Conservation (phyloP, 2,329 filamentous ascomycete species). For the Diplodia mutila region DNA sequence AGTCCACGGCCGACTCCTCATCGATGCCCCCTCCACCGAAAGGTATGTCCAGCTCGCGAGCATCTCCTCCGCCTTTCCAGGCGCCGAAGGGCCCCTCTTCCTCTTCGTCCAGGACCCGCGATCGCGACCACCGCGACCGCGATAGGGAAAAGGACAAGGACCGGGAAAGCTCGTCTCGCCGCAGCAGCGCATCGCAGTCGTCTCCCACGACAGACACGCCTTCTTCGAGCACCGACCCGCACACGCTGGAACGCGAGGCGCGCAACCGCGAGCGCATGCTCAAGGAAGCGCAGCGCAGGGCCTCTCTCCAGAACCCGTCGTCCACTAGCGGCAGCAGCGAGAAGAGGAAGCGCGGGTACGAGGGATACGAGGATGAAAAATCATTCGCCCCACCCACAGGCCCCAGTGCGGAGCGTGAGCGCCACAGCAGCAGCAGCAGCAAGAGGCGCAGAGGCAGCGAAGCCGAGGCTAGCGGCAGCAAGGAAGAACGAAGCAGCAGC, state of each 20-base stretch:
- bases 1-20: conserved; percentile 16
- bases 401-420: conserved; percentile 50
- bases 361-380: conserved; percentile 40
- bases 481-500: conserved; percentile 55
- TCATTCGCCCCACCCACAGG: conserved; percentile 48
- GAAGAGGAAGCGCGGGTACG: conserved; percentile 50
- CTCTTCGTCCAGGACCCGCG: conserved; percentile 8
- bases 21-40: conserved; percentile 44
- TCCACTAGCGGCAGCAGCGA: conserved; percentile 44
- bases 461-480: conserved; percentile 51
- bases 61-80: conserved; percentile 31
- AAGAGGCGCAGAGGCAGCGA: conserved; percentile 24
- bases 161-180: conserved; percentile 2
- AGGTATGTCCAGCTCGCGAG: conserved; percentile 13
- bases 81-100: conserved; percentile 40
- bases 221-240: conserved; percentile 53
- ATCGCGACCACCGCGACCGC: conserved; percentile 10
- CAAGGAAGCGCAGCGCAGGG: conserved; percentile 67
- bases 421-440: conserved; percentile 34
- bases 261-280: conserved; percentile 67
- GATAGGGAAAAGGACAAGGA: conserved; percentile 3
- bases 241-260: conserved; percentile 70
- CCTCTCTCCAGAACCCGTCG: conserved; percentile 20
- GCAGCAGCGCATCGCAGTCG: background rate
- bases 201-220: conserved; percentile 10